phyloP scores from a whole-genome alignment of 441 rosid species.

The Gossypium trilobum region DNA sequence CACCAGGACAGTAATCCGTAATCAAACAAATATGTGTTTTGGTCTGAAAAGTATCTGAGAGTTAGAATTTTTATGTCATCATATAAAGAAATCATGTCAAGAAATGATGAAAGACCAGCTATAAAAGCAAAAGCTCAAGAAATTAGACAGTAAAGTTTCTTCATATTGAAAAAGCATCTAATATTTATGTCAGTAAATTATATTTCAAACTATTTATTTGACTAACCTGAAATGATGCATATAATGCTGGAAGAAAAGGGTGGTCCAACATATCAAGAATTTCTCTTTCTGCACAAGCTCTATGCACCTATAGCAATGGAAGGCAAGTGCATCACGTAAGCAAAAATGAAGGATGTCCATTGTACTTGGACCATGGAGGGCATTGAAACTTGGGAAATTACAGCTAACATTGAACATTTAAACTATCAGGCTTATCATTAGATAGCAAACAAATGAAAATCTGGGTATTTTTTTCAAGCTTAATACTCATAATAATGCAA shows the following conservation, averaged over 20 bases:
- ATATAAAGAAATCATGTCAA: background rate
- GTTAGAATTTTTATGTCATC: slow-evolving; percentile 13
- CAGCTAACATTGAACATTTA: background rate
- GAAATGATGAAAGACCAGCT: background rate
- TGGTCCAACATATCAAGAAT: slow-evolving; percentile 91
- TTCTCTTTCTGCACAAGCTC: slow-evolving; percentile 95
- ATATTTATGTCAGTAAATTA: background rate
- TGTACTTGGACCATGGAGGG: background rate
- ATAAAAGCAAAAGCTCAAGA: background rate
- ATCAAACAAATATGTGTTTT: slow-evolving; percentile 89
- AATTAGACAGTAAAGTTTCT: background rate
- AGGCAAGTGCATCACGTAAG: background rate
- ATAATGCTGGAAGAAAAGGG: slow-evolving; percentile 93
- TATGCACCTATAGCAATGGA: slow-evolving; percentile 59
- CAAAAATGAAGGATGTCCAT: background rate
- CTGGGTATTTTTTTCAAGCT: background rate
- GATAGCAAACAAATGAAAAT: background rate
- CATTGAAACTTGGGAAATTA: background rate
- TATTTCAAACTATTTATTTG: background rate
- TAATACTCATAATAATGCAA: background rate
- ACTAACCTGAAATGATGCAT: slow-evolving; percentile 92
- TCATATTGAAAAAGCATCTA: background rate
- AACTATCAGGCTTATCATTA: background rate
- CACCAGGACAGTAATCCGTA: slow-evolving; percentile 90
- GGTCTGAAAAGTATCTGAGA: slow-evolving; percentile 42